These are phyloP conservation scores for Keqinozyma sinolaborantium DNA, from an alignment of 1,139 yeast genomes.

Conservation along the genomic window DNA sequence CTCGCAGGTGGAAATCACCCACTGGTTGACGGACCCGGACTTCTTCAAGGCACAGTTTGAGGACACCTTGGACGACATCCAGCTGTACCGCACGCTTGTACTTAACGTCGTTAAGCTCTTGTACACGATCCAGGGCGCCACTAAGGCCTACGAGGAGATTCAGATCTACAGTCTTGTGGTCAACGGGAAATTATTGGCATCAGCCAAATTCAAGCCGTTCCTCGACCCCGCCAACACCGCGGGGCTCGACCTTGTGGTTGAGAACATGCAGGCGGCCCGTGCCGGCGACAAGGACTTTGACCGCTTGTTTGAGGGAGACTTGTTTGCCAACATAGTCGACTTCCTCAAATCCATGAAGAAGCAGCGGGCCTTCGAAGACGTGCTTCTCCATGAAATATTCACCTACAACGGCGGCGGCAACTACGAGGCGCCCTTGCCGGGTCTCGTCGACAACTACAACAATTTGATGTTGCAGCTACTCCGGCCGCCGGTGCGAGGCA, in stretches of 20 bases:
- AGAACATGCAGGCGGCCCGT: not conserved
- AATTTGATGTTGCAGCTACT: slow-evolving; percentile 36
- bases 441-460: slow-evolving; percentile 34
- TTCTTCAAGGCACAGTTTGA: slow-evolving; percentile 15
- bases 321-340: too few relatives aligned
- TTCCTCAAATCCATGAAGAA: slow-evolving; percentile 1
- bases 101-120: not conserved
- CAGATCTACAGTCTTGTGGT: slow-evolving; percentile 31
- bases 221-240: not conserved
- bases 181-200: slow-evolving; percentile 15
- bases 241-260: not conserved
- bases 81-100: not conserved
- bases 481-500: slow-evolving; percentile 35
- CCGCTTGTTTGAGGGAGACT: not conserved
- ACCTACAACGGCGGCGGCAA: slow-evolving; percentile 31
- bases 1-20: slow-evolving; percentile 5
- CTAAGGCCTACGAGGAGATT: slow-evolving; percentile 12
- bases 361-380: slow-evolving; percentile 16
- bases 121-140: not conserved
- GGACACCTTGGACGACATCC: slow-evolving; percentile 1
- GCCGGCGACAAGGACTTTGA: not conserved
- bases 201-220: slow-evolving; percentile 11
- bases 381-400: slow-evolving; percentile 36
- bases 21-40: slow-evolving; percentile 17
- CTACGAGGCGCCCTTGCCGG: slow-evolving; percentile 15